Evolutionary conservation across 2,329 filamentous ascomycete genomes (phyloP).

Genomic region (Sporothrix protearum): DNA sequence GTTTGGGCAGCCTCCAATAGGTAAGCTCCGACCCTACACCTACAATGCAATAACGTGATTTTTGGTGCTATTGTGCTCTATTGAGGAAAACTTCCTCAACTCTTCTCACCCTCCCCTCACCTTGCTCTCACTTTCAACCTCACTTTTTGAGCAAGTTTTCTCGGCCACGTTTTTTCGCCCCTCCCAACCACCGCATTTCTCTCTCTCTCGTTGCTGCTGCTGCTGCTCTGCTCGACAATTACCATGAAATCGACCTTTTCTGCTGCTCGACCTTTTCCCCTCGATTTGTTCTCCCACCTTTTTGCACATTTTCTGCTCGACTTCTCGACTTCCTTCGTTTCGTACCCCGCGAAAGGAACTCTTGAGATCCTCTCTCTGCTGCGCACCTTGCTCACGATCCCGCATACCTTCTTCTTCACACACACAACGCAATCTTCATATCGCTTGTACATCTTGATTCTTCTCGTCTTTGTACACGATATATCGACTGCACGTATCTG

Average conservation of each 20-base stretch:
- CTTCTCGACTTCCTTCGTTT: not conserved
- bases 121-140: not conserved
- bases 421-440: not conserved
- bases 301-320: no score
- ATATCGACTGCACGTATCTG: not conserved
- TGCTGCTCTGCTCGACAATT: not conserved
- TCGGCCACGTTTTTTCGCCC: not conserved
- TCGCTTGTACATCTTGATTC: not conserved
- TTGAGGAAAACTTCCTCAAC: not conserved
- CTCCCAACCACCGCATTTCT: not conserved
- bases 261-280: not conserved
- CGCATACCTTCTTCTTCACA: not conserved
- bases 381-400: not conserved
- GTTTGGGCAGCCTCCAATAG: conserved; percentile 6
- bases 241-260: not conserved
- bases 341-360: not conserved
- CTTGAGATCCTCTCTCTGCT: not conserved
- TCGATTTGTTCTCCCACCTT: no score
- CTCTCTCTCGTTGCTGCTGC: not conserved
- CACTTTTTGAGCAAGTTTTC: not conserved
- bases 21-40: not conserved
- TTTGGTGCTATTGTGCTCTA: not conserved
- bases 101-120: not conserved
- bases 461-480: not conserved
- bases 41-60: not conserved